Conservation (phyloP, 73 alveolate species). For the Paramecium sexaurelia region DNA sequence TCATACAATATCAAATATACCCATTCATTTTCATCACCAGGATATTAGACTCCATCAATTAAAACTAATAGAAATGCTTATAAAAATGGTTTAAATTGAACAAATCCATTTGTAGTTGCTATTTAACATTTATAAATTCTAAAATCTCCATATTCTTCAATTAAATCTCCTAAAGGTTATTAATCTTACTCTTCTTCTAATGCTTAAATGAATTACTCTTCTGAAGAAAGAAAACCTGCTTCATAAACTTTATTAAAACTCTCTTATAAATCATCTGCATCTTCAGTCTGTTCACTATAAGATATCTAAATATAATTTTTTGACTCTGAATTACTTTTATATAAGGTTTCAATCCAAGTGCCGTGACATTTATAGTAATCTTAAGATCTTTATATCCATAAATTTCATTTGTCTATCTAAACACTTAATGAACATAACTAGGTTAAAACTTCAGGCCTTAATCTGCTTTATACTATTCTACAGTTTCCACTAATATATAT, state of each 20-base stretch:
- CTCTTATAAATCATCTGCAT: constrained; percentile 31
- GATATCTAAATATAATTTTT: neutral
- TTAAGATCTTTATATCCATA: constrained; percentile 46
- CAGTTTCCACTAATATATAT: neutral
- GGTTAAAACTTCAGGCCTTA: neutral
- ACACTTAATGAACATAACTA: constrained; percentile 11
- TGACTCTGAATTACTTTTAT: neutral
- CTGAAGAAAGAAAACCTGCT: neutral
- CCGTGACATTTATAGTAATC: constrained; percentile 16
- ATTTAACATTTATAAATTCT: neutral
- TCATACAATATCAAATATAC: neutral
- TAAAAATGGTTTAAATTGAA: neutral
- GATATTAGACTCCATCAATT: constrained; percentile 52
- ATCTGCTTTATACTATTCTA: neutral
- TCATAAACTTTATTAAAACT: constrained; percentile 9
- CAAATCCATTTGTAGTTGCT: neutral
- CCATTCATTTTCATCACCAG: constrained; percentile 16
- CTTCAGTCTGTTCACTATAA: constrained; percentile 35
- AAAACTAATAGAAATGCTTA: constrained; percentile 26
- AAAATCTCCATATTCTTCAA: constrained; percentile 14
- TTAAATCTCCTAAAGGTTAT: constrained; percentile 10
- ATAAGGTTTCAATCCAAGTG: constrained; percentile 31
- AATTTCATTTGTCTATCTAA: constrained; percentile 9
- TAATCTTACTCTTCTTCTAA: neutral
- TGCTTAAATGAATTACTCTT: neutral